Percentiles rank a stretch among this genome's conserved stretches.
Conservation (phyloP, 139 green algal species). For the Volvox africanus region DNA sequence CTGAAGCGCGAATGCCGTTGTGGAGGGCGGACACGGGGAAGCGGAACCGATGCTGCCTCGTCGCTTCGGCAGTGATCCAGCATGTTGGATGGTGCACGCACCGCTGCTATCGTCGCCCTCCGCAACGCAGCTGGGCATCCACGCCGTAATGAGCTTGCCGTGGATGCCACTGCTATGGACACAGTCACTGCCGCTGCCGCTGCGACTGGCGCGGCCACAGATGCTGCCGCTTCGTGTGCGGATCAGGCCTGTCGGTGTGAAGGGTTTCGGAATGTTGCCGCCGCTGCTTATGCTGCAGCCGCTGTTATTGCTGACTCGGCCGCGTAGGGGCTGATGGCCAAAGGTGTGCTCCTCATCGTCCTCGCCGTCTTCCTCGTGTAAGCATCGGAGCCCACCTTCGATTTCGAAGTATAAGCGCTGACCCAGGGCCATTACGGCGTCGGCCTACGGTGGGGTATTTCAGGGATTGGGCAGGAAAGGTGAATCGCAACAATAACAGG, state of each 20-base stretch:
- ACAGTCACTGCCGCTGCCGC: background rate
- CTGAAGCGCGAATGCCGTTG: background rate
- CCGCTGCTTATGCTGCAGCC: background rate
- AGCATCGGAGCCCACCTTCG: background rate
- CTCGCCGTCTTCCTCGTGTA: background rate
- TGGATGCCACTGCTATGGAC: background rate
- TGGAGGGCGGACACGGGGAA: background rate
- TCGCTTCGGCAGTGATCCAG: background rate
- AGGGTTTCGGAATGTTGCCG: background rate
- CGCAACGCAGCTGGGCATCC: background rate
- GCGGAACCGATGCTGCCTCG: background rate
- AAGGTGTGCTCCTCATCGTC: background rate
- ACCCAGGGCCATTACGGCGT: background rate
- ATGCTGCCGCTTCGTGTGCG: background rate
- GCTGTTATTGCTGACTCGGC: background rate
- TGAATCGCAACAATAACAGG: no score
- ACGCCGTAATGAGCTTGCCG: slow-evolving; percentile 2
- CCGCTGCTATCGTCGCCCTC: background rate
- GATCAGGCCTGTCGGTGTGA: background rate
- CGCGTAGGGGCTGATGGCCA: background rate
- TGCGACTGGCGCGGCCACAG: background rate
- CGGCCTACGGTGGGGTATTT: no score
- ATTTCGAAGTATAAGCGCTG: slow-evolving; percentile 14
- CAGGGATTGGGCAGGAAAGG: no score
- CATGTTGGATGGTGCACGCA: background rate